A percentile compares a stretch with the other conserved stretches of the same genome.
Evolutionary conservation across 139 green algal genomes (phyloP).

Genomic region (Chlorella sp.): DNA sequence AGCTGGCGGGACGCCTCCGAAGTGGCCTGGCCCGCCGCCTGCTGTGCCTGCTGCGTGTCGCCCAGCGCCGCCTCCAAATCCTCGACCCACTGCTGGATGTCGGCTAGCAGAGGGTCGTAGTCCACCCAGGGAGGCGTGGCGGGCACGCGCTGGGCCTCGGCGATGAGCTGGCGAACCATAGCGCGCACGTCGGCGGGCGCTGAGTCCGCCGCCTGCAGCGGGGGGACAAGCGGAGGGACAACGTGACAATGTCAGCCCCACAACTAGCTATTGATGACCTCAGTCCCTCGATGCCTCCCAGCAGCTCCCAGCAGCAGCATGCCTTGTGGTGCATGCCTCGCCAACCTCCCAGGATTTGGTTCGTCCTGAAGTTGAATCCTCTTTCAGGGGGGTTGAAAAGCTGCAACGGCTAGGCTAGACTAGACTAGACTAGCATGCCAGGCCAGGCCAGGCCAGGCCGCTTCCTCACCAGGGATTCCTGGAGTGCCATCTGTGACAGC

Average conservation of each 20-base stretch:
- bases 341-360: too few relatives aligned
- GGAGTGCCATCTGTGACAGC: conserved; percentile 5
- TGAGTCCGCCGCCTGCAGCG: neutral
- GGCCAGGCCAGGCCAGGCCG: too few relatives aligned
- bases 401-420: too few relatives aligned
- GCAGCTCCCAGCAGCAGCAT: too few relatives aligned
- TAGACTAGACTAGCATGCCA: too few relatives aligned
- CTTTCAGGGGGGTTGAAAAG: too few relatives aligned
- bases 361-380: too few relatives aligned
- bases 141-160: neutral
- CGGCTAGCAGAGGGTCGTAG: neutral
- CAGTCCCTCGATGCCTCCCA: too few relatives aligned
- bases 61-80: neutral
- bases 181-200: neutral
- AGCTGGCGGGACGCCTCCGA: neutral
- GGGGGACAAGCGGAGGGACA: neutral
- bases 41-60: neutral
- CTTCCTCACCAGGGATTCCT: neutral
- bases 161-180: conserved; percentile 5
- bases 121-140: neutral
- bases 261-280: too few relatives aligned
- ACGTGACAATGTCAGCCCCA: too few relatives aligned
- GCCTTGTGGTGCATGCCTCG: too few relatives aligned
- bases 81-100: neutral
- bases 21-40: neutral